Evolutionary conservation across 495 filamentous ascomycete species (phyloP), one percentile per base, ranked within the genome.

Genomic region (Daldinia concentrica): DNA sequence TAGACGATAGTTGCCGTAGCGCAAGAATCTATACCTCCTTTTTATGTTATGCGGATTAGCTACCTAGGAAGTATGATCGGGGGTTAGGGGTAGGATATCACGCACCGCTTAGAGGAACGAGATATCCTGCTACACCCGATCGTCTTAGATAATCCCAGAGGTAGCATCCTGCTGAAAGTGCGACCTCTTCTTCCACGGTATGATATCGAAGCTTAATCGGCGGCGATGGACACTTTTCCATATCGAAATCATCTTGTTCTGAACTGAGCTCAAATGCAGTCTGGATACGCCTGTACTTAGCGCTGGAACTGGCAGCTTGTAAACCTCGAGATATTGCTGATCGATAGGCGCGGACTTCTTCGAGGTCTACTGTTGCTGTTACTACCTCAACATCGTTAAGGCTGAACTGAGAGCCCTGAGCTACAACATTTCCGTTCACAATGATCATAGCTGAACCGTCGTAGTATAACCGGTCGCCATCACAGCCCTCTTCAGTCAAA

Each of bases 121-220:
- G 71, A 62, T 86, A 92, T 1, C 90, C 89, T 4, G 87, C 88
- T 15, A 84, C 83, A 15, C 83, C 82, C 17, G 83, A 90, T 57
- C 92, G 77, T 3, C 91, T 82, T 1, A 96, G 86, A 66, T 96
- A 97, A 72, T 97, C 92, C 92, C 93, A 97, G 0, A 97, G 80
- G 82, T 88, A 97, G 75, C 89, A 90, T 1, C 88, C 92, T 0
- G 89, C 85, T 0, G 87, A 86, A 0, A 93, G 82, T 0, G 89
- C 88, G 68, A 95, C 91, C 66, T 96, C 92, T 72, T 94, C 91
- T 74, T 93, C 91, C 0, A 90, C 89, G 0, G 78, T 73, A 77
- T 93, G 90, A 57, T 86, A 87, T 4, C 84, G 79, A 1, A 81
- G 80, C 58, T 77, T 67, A 4, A 77, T 76, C 0, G 76, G 72